These are phyloP conservation scores for Knufia fluminis DNA, from an alignment of 2,329 filamentous ascomycete genomes.

Conservation along the genomic window DNA sequence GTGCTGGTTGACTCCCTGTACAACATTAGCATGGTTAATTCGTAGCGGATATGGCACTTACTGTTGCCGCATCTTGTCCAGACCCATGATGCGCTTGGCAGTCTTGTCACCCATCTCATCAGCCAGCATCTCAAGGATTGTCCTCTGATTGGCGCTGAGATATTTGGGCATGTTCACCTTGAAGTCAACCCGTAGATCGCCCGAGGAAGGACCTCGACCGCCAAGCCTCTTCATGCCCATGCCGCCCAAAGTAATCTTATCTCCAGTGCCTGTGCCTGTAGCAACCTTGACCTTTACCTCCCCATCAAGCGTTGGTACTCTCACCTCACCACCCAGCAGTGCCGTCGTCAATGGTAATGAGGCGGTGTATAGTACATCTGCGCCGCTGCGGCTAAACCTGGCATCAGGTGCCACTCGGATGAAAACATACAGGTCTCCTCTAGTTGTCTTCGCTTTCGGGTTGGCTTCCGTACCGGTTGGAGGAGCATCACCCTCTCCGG, in stretches of 20 bases:
- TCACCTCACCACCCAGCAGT: constrained; percentile 79
- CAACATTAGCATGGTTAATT: constrained; percentile 66
- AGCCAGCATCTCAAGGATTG: constrained; percentile 87
- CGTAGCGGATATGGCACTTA: constrained; percentile 49
- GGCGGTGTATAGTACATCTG: constrained; percentile 88
- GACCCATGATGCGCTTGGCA: constrained; percentile 86
- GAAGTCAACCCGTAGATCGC: constrained; percentile 90
- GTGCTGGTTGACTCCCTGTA: constrained; percentile 36
- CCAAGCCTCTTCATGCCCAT: constrained; percentile 89
- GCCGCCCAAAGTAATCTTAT: constrained; percentile 77
- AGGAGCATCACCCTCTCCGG: constrained; percentile 79
- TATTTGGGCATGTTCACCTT: constrained; percentile 94
- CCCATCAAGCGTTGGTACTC: constrained; percentile 80
- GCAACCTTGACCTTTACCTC: constrained; percentile 83
- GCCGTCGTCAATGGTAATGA: constrained; percentile 88
- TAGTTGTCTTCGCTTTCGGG: constrained; percentile 54
- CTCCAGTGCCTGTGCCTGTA: constrained; percentile 85
- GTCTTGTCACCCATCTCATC: constrained; percentile 92
- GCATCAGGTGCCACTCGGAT: constrained; percentile 82
- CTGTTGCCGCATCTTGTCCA: constrained; percentile 44
- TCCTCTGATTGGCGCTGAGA: constrained; percentile 79
- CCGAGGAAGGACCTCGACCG: constrained; percentile 55
- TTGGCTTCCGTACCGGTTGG: constrained; percentile 61
- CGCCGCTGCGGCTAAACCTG: constrained; percentile 78
- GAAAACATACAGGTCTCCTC: constrained; percentile 84